A percentile compares a stretch with the other conserved stretches of the same genome.
phyloP scores from a whole-genome alignment of 2,329 filamentous ascomycete species.

The Aschersonia sp. region DNA sequence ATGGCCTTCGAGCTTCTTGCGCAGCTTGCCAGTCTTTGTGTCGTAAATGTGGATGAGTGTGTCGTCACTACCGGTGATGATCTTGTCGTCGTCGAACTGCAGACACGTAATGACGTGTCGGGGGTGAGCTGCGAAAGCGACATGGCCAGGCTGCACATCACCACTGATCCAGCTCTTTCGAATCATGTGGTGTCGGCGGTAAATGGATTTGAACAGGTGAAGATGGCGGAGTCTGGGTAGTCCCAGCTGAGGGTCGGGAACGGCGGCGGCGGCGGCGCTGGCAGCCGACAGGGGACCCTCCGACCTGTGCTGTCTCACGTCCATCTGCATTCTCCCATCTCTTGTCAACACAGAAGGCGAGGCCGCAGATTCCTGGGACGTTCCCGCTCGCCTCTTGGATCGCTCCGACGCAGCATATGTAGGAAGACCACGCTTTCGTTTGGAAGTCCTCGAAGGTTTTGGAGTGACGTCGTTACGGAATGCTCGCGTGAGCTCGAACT shows the following conservation, averaged over 20 bases:
- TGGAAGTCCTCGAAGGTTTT: constrained; percentile 31
- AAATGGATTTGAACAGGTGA: constrained; percentile 92
- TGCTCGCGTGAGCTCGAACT: constrained; percentile 32
- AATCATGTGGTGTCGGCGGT: constrained; percentile 84
- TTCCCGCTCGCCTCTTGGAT: constrained; percentile 35
- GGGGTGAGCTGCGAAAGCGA: constrained; percentile 93
- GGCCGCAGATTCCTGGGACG: constrained; percentile 24
- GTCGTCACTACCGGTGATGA: constrained; percentile 93
- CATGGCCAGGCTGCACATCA: constrained; percentile 70
- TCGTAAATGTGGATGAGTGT: constrained; percentile 97
- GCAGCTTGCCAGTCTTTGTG: constrained; percentile 79
- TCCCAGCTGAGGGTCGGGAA: constrained; percentile 71
- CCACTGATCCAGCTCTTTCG: constrained; percentile 85
- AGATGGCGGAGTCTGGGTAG: constrained; percentile 66
- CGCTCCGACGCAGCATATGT: constrained; percentile 30
- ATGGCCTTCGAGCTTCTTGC: constrained; percentile 76
- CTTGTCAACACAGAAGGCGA: not conserved
- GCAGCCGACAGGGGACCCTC: constrained; percentile 82
- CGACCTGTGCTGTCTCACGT: constrained; percentile 39
- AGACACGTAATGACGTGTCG: constrained; percentile 94
- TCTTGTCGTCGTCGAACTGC: constrained; percentile 96
- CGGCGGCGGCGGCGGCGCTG: constrained; percentile 65
- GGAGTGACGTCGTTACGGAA: constrained; percentile 26
- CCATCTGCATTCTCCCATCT: constrained; percentile 11
- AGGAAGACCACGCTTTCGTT: constrained; percentile 39